A percentile compares a stretch with the other conserved stretches of the same genome.
phyloP scores from a whole-genome alignment of 75 land plant species.

The Picea sitchensis region DNA sequence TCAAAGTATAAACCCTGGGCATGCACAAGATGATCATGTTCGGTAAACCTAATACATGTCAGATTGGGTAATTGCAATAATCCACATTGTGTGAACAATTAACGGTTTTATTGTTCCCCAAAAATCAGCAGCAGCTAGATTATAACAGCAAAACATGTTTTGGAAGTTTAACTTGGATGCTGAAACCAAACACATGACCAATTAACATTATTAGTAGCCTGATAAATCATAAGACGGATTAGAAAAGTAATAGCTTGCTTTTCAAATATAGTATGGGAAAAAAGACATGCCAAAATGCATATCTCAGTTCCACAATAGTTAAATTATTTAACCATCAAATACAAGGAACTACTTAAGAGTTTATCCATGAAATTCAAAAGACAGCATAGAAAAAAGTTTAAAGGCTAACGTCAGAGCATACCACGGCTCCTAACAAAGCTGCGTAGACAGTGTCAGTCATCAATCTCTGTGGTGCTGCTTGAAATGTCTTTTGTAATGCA shows the following conservation, averaged over 20 bases:
- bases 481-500: constrained; percentile 92
- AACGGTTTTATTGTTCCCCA: too few species aligned
- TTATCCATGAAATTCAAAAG: neutral
- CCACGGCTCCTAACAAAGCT: constrained; percentile 72
- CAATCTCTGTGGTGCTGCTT: constrained; percentile 84
- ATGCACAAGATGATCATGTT: too few species aligned
- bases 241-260: neutral
- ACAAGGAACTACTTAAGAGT: neutral
- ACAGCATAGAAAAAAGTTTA: constrained; percentile 13
- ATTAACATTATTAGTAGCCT: neutral
- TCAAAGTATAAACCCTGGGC: too few species aligned
- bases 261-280: neutral
- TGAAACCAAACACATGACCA: neutral
- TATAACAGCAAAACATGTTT: neutral
- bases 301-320: neutral
- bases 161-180: neutral
- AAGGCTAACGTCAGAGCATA: constrained; percentile 37
- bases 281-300: neutral
- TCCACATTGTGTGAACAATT: too few species aligned
- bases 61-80: too few species aligned
- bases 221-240: neutral
- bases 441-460: constrained; percentile 78
- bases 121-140: too few species aligned
- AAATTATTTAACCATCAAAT: neutral
- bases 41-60: too few species aligned